These are phyloP conservation scores for Ophiobolus disseminans DNA, from an alignment of 2,329 filamentous ascomycete species.

Conservation along the genomic window DNA sequence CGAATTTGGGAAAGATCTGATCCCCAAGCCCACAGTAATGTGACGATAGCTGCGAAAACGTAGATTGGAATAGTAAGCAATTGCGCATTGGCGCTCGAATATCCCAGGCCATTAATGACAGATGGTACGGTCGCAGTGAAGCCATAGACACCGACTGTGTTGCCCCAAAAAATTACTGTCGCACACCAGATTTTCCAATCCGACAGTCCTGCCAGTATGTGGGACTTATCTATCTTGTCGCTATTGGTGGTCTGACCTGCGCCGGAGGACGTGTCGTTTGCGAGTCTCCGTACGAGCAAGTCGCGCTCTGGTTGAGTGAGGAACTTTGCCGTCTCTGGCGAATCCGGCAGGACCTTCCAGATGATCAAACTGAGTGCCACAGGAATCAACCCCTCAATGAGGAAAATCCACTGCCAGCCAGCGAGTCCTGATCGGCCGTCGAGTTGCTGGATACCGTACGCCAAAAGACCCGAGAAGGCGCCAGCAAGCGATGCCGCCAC, in stretches of 20 bases:
- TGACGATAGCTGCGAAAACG: conserved; percentile 51
- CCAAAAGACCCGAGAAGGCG: conserved; percentile 45
- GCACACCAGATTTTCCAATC: conserved; percentile 48
- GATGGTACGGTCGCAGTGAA: conserved; percentile 49
- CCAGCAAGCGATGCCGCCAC: conserved; percentile 39
- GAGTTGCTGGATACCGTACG: conserved; percentile 39
- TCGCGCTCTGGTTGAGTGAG: conserved; percentile 44
- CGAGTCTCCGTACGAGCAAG: conserved; percentile 39
- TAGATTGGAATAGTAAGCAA: conserved; percentile 53
- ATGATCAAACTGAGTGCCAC: conserved; percentile 53
- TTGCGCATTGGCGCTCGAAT: conserved; percentile 51
- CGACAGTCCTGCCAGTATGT: conserved; percentile 58
- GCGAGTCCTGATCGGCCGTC: conserved; percentile 29
- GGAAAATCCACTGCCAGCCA: conserved; percentile 44
- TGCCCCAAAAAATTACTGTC: conserved; percentile 49
- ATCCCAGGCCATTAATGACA: conserved; percentile 53
- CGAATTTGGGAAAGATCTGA: conserved; percentile 62
- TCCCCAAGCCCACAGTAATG: conserved; percentile 53
- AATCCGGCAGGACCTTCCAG: conserved; percentile 63
- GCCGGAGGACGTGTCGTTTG: conserved; percentile 54
- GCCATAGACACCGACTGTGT: conserved; percentile 46
- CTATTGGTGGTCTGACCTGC: conserved; percentile 57
- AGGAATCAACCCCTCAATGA: conserved; percentile 40
- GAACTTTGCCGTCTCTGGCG: conserved; percentile 49
- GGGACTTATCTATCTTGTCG: conserved; percentile 55